Percentiles rank a stretch among this genome's conserved stretches.
These are phyloP conservation scores for Trichoderma harzianum DNA, from an alignment of 2,329 filamentous ascomycete species.

Conservation along the genomic window DNA sequence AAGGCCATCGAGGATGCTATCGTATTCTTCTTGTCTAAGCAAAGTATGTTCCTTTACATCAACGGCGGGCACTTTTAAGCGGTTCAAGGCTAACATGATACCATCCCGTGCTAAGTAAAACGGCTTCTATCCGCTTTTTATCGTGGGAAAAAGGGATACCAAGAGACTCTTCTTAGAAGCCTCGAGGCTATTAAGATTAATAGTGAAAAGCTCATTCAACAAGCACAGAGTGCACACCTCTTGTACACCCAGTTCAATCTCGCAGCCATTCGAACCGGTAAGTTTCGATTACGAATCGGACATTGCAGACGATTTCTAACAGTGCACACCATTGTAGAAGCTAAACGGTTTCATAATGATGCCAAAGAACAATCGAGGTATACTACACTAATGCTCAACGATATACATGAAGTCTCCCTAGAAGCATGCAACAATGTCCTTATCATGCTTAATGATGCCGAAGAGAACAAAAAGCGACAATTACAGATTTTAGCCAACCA, in stretches of 20 bases:
- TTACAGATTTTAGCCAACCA: neutral
- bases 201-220: slow-evolving; percentile 2
- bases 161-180: neutral
- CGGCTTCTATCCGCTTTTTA: neutral
- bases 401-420: neutral
- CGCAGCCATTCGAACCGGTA: neutral
- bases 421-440: neutral
- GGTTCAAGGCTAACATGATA: neutral
- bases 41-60: neutral
- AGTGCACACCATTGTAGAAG: neutral
- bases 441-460: neutral
- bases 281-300: neutral
- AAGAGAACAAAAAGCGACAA: neutral
- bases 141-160: neutral
- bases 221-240: neutral
- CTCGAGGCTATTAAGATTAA: neutral
- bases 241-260: neutral
- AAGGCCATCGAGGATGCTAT: slow-evolving; percentile 8
- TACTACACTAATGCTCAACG: neutral
- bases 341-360: neutral
- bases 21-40: slow-evolving; percentile 2
- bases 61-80: neutral
- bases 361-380: neutral
- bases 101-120: neutral
- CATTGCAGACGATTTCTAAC: neutral